Base-by-base conservation (phyloP, 257 asterid genomes). In the Nicotiana attenuata region DNA sequence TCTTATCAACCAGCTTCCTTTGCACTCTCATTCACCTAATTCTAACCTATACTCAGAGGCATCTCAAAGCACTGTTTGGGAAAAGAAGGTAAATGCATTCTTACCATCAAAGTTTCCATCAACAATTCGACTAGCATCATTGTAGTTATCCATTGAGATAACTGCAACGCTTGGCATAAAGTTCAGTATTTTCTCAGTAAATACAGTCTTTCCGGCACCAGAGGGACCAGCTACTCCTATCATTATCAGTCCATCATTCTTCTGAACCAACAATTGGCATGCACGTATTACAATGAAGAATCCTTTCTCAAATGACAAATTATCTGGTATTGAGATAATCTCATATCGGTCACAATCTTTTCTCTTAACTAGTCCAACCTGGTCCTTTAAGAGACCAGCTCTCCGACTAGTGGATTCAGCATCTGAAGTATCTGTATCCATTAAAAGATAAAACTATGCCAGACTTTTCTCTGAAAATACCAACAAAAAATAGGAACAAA, bases 71-170 rank as follows among this genome's bases (percentile, higher is more conserved):
- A 73, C 41, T 7, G 50, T 47, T 1, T 6, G 11, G 60, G 61
- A 6, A 47, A 47, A 71, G 11, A 47, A 73, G 79, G 79, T 73
- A 73, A 65, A 29, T 59, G 19, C 35, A 24, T n/a, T 57, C 86
- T 78, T 91, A 96, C 99, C 99, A 69, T 96, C 99, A 81, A 81
- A 96, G 82, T 96, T 96, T 50, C 99, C 99, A 91, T 96, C 99
- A 33, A 96, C 86, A 65, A 96, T 89, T 77, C 98, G 95, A 89
- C 98, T 96, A 29, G 98, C 89, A 86, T 96, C 99, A 78, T 96
- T 96, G 88, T 96, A 96, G 83, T 96, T 93, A 82, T 96, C 99
- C 99, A 96, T 96, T 80, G 99, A 94, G 83, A 96, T 96, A 82
- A 96, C 94, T 53, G 95, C 98, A 81, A 96, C 83, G 86, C 93